Base-by-base conservation (phyloP, 331 rosid species). In the Saraca asoca region DNA sequence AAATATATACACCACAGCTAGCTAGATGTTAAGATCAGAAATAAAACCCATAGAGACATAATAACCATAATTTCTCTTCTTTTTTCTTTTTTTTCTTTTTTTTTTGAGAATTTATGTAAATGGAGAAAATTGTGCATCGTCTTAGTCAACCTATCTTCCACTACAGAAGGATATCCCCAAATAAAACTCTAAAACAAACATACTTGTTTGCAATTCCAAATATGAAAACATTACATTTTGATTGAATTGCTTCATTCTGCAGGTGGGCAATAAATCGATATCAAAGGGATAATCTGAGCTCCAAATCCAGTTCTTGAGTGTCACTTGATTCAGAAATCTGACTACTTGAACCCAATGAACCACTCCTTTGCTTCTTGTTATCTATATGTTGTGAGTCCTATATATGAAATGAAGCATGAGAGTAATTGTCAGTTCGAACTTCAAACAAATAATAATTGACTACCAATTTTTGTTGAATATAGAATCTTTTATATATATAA, bases 321-420 rank as follows among this genome's bases (percentile, higher is more conserved):
- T 94, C 99, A 69, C 89, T 91, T 76, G 95, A 83, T 77, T 93
- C 95, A 65, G 97, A 93, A 68, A 90, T 89, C 72, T 85, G 95
- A 68, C 95, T 87, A 83, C 89, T 86, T 52, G 88, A 89, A 0
- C 84, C 85, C 77, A 67, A 33, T 4, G 90, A 85, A 39, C 85
- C 79, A 71, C 87, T 80, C 71, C 91, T 79, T 12, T 71, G 80
- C 66, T 75, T 83, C 70, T 62, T 73, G 52, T 57, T 72, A 35
- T 70, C 81, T 62, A 54, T 66, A 75, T 69, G 76, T 52, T 75
- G 82, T 61, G 87, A 75, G 41, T 88, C 96, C 97, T 90, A 51
- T 49, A 48, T 90, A 51, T 49, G 41, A 16, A 51, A n/a, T 37
- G 41, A 5, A 7, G 31, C 67, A 20, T 15, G 38, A 48, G 11